These are phyloP conservation scores for Cunninghamia lanceolata DNA, from an alignment of 75 land plant genomes.

Conservation along the genomic window DNA sequence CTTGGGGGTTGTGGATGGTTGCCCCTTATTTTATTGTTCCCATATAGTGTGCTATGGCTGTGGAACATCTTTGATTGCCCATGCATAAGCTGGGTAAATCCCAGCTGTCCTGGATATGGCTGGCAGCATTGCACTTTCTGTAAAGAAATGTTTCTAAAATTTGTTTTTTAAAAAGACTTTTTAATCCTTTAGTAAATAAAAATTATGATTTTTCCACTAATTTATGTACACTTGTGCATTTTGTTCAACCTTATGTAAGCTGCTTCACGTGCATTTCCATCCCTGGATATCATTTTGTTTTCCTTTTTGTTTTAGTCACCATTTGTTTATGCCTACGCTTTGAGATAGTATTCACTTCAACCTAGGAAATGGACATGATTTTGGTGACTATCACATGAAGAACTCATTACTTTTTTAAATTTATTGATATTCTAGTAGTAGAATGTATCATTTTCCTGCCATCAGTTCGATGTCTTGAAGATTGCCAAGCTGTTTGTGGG, in stretches of 20 bases:
- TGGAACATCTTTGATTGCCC: background rate
- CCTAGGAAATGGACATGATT: conserved; percentile 5
- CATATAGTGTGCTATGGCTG: background rate
- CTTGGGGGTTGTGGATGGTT: too few species aligned
- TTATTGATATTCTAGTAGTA: background rate
- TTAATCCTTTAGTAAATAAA: background rate
- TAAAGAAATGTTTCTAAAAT: too few species aligned
- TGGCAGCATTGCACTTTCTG: background rate
- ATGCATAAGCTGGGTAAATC: background rate
- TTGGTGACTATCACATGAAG: background rate
- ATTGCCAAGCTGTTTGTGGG: background rate
- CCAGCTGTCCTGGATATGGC: background rate
- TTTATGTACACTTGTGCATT: background rate
- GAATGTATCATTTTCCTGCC: background rate
- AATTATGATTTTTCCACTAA: background rate
- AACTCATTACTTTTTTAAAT: background rate
- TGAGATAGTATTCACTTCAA: background rate
- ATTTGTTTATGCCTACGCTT: background rate
- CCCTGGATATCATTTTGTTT: background rate
- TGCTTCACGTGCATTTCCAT: background rate
- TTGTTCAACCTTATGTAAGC: background rate
- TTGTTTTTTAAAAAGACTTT: too few species aligned
- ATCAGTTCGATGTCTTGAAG: background rate
- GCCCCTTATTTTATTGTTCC: too few species aligned
- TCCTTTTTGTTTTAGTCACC: background rate